Evolutionary conservation across 805 yeast genomes (phyloP), one percentile per base, ranked within the genome.

Genomic region (Wickerhamiella sorbophila): DNA sequence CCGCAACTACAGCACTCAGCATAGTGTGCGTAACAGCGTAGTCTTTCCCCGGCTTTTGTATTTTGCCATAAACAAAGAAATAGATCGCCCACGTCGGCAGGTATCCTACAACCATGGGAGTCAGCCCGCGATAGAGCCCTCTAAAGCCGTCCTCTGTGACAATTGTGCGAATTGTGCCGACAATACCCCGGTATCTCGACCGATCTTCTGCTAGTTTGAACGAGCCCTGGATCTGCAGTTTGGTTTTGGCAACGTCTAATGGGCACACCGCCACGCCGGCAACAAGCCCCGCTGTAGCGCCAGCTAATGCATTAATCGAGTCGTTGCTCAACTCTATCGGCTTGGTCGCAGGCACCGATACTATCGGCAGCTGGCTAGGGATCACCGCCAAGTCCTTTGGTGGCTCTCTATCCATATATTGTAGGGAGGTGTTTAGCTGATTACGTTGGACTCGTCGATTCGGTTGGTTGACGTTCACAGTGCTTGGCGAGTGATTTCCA

Each of bases 61-160:
- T 36, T 34, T 60, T 54, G 57, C 88, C 97, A 59, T 91, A 91
- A 26, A 86, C 81, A 5, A 88, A 72, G 62, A 91, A 91, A 58
- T 91, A 91, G 37, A 91, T 82, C 69, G 86, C 86, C 98, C 98
- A 91, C 0, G 96, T 85, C 14, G 98, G 98, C 52, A 91, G 76
- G 60, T 91, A 91, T 0, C 98, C 98, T 39, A 88, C 61, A 1
- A 88, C 72, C 32, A 88, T 85, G n/a, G 98, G 97, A 1, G 79
- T 79, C 19, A 91, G 63, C 4, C 98, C 98, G 47, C 94, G 66
- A 58, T 91, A 91, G 12, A 91, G 66, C 0, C 97, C 97, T 33
- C 73, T 61, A 1, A 75, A 52, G 8, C 96, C 95, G 62, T 87
- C 96, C 43, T 86, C 88, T 31, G 61, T 58, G 44, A 74, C 62